phyloP scores from a whole-genome alignment of 257 asterid species.

The Nicotiana sylvestris region DNA sequence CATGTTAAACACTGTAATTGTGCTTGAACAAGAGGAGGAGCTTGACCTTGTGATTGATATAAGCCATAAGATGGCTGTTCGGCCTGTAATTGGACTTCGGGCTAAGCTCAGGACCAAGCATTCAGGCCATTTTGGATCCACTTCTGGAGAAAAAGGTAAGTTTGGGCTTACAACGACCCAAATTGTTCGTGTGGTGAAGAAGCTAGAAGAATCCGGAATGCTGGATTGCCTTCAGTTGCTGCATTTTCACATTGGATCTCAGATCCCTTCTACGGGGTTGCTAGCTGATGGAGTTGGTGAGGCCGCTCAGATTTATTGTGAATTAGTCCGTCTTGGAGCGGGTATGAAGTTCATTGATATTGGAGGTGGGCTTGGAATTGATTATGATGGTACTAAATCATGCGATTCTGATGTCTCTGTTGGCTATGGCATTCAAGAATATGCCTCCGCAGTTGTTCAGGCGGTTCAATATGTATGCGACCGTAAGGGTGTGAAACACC shows the following conservation, averaged over 20 bases:
- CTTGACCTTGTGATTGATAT: conserved; percentile 66
- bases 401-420: conserved; percentile 78
- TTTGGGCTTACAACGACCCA: conserved; percentile 83
- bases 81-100: conserved; percentile 83
- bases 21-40: conserved; percentile 95
- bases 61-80: conserved; percentile 57
- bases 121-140: conserved; percentile 91
- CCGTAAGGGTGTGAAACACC: conserved; percentile 69
- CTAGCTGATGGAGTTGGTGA: conserved; percentile 83
- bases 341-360: conserved; percentile 74
- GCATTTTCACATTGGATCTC: conserved; percentile 98
- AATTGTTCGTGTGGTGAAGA: conserved; percentile 78
- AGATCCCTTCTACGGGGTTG: conserved; percentile 73
- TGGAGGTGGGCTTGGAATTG: conserved; percentile 97
- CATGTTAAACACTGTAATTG: conserved; percentile 72
- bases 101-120: conserved; percentile 95
- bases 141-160: conserved; percentile 96
- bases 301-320: conserved; percentile 90
- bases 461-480: conserved; percentile 59
- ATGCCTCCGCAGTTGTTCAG: conserved; percentile 80
- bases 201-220: conserved; percentile 56
- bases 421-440: conserved; percentile 60
- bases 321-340: conserved; percentile 84
- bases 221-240: conserved; percentile 85
- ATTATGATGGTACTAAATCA: conserved; percentile 89